phyloP scores from a whole-genome alignment of 495 filamentous ascomycete species.

The Podospora conica region DNA sequence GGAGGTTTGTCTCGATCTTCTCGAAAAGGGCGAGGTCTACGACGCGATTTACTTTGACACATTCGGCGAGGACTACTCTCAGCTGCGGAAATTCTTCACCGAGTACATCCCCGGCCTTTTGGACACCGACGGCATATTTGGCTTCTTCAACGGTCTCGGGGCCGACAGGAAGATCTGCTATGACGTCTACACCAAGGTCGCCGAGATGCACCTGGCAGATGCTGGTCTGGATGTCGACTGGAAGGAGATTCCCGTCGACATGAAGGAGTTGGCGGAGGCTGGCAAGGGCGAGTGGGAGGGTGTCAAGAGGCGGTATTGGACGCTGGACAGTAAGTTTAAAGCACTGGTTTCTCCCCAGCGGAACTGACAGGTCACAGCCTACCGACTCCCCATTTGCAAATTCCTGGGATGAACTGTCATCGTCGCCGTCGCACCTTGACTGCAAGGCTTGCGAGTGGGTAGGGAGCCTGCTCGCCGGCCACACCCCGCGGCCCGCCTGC shows the following conservation, averaged over 20 bases:
- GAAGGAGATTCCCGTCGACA: constrained; percentile 69
- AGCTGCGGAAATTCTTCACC: constrained; percentile 79
- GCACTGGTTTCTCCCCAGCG: background rate
- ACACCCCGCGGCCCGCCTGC: background rate
- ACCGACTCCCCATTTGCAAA: constrained; percentile 49
- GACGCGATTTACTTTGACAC: constrained; percentile 98
- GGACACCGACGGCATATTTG: constrained; percentile 66
- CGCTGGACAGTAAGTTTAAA: constrained; percentile 53
- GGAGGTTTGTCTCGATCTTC: constrained; percentile 65
- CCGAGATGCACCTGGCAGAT: constrained; percentile 86
- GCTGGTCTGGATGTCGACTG: constrained; percentile 87
- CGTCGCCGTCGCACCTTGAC: background rate
- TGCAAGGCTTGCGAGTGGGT: background rate
- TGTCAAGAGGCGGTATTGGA: constrained; percentile 83
- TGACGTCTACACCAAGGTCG: constrained; percentile 90
- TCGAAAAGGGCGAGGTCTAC: constrained; percentile 64
- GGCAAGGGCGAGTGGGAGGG: constrained; percentile 72
- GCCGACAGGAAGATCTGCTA: constrained; percentile 90
- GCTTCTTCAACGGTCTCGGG: constrained; percentile 94
- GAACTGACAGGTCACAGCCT: constrained; percentile 31
- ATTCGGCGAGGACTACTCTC: constrained; percentile 86
- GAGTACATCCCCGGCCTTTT: constrained; percentile 79
- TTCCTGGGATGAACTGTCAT: constrained; percentile 49
- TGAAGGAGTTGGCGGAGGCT: constrained; percentile 42
- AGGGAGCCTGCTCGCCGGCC: background rate